Conservation (phyloP, 2,329 filamentous ascomycete genomes). For the Alternaria sp. region DNA sequence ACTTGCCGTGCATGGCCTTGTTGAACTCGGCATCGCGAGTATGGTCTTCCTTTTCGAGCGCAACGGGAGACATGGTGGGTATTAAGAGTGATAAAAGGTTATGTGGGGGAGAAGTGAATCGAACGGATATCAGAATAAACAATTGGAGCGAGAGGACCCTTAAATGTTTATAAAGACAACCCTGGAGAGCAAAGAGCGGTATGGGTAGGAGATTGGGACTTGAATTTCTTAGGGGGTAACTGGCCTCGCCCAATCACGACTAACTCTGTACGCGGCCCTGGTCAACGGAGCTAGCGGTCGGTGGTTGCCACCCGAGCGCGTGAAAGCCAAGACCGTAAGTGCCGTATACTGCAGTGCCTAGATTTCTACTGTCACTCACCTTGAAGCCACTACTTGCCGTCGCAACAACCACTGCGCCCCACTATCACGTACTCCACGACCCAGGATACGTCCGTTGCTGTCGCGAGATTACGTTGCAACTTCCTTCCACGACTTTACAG, state of each 20-base stretch:
- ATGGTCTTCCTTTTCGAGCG: conserved; percentile 84
- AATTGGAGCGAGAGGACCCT: conserved; percentile 29
- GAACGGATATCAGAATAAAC: conserved; percentile 10
- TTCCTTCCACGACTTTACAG: not conserved
- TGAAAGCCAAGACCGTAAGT: conserved; percentile 16
- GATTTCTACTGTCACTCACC: conserved; percentile 30
- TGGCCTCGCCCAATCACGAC: conserved; percentile 24
- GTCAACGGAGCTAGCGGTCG: conserved; percentile 16
- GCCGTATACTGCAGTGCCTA: conserved; percentile 18
- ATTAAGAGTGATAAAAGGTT: conserved; percentile 5
- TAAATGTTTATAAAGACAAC: conserved; percentile 21
- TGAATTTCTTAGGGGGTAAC: conserved; percentile 20
- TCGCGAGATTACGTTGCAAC: conserved; percentile 1
- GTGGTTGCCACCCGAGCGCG: conserved; percentile 20
- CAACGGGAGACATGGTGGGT: conserved; percentile 60
- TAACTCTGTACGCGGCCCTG: conserved; percentile 23
- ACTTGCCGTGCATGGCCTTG: conserved; percentile 83
- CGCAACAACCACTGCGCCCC: conserved; percentile 21
- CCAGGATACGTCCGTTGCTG: conserved; percentile 17
- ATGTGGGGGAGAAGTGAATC: conserved; percentile 9
- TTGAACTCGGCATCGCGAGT: conserved; percentile 88
- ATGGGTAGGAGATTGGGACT: conserved; percentile 34
- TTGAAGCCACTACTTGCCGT: conserved; percentile 10
- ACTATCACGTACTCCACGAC: conserved; percentile 20
- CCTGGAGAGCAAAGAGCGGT: conserved; percentile 38